phyloP scores from a whole-genome alignment of 306 rosid genomes.

The Lablab purpureus region DNA sequence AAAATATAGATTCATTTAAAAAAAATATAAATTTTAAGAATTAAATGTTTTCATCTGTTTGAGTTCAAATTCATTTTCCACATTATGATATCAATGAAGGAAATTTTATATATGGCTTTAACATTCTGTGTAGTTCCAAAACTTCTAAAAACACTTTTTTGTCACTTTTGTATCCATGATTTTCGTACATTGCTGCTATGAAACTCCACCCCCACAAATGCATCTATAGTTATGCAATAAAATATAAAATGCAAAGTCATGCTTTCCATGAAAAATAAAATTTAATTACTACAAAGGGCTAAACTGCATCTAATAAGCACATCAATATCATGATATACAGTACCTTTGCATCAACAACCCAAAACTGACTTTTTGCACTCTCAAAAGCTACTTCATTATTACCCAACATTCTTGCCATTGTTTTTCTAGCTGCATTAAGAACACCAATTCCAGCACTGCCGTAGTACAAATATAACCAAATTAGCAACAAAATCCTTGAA shows the following conservation, averaged over 20 bases:
- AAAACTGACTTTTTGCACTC: slow-evolving; percentile 92
- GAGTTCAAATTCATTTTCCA: slow-evolving; percentile 4
- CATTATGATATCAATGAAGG: not conserved
- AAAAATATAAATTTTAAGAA: too few species aligned
- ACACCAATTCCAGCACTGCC: slow-evolving; percentile 99
- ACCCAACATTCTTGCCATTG: slow-evolving; percentile 99
- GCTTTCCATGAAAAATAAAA: slow-evolving; percentile 11
- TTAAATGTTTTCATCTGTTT: not conserved
- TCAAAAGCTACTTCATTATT: slow-evolving; percentile 84
- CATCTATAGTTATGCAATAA: slow-evolving; percentile 1
- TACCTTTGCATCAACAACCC: slow-evolving; percentile 98
- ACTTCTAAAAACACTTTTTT: not conserved
- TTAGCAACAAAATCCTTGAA: slow-evolving; percentile 30
- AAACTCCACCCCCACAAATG: not conserved
- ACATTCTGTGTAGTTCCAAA: slow-evolving; percentile 6
- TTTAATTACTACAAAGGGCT: slow-evolving; percentile 11
- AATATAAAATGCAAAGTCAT: slow-evolving; percentile 3
- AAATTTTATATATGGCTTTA: not conserved
- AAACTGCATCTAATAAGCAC: slow-evolving; percentile 26
- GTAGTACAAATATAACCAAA: slow-evolving; percentile 47
- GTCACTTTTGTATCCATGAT: not conserved
- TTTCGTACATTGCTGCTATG: slow-evolving; percentile 2
- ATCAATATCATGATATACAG: slow-evolving; percentile 19
- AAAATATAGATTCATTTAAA: slow-evolving; percentile 5
- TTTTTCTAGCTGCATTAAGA: slow-evolving; percentile 87